Evolutionary conservation across 169 alveolate genomes (phyloP), one percentile per base, ranked within the genome.

Genomic region (Babesia divergens): DNA sequence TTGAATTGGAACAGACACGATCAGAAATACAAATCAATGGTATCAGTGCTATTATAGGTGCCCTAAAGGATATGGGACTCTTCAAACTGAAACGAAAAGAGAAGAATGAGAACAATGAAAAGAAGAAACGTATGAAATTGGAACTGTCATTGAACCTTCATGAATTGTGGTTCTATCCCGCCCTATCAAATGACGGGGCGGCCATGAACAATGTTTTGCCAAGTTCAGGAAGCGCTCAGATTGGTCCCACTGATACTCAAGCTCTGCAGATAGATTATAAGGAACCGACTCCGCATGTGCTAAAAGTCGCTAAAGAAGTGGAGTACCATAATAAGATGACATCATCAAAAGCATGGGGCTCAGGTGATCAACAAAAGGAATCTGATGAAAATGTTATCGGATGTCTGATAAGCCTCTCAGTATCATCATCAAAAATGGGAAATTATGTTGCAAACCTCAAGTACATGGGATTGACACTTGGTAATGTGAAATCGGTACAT

Each of bases 381-480:
- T 43, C 28, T 22, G 24, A 16, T 1, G 76, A 26, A 4, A 22
- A 51, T 18, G 77, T 66, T 18, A 32, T 66, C 13, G 77, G 77
- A 1, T 53, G 52, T n/a, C 42, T 66, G n/a, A 51, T 66, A 40
- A 55, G 67, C 24, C 20, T 66, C 9, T 53, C 77, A 13, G 28
- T 52, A 3, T 38, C 65, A 5, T 49, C 44, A n/a, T 11, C 34
- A 22, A 66, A 35, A 3, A 50, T 9, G 22, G 67, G 58, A 0
- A 50, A 34, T 16, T 51, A 65, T 7, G 52, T 29, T 6, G 29
- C 52, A 43, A 52, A 43, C 14, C 42, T 66, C 24, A 66, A 66
- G 26, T 66, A 66, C 34, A 53, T 66, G 65, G 77, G 77, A 14
- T 40, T 66, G 4, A 32, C 77, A n/a, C 29, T 50, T 6, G 77